Percentiles rank a stretch among this genome's conserved stretches.
Evolutionary conservation across 768 basidiomycete genomes (phyloP).

Genomic region (Pisolithus tinctorius): DNA sequence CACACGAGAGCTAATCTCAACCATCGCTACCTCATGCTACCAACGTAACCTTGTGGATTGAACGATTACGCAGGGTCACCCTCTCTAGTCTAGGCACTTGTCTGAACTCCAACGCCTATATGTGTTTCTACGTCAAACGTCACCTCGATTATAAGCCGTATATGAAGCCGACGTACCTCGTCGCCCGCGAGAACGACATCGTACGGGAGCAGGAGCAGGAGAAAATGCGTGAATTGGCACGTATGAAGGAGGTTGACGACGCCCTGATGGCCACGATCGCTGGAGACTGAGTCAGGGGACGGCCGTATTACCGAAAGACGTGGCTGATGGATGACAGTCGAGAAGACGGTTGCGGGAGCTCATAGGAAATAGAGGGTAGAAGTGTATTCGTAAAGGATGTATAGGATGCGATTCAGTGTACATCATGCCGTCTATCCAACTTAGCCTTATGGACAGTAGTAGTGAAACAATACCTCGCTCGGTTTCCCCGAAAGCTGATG

Average conservation of each 20-base stretch:
- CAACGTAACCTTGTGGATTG: too few species aligned
- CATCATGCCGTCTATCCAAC: slow-evolving; percentile 2
- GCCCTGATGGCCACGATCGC: slow-evolving; percentile 46
- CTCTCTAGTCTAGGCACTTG: slow-evolving; percentile 62
- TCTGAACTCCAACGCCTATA: slow-evolving; percentile 74
- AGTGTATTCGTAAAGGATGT: not conserved
- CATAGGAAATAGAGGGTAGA: too few species aligned
- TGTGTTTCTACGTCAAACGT: slow-evolving; percentile 94
- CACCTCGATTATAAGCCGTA: slow-evolving; percentile 78
- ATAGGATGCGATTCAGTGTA: slow-evolving; percentile 1
- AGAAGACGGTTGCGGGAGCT: too few species aligned
- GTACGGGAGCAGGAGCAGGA: slow-evolving; percentile 54
- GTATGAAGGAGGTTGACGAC: slow-evolving; percentile 59
- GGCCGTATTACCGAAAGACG: too few species aligned
- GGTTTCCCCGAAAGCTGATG: not conserved
- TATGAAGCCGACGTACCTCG: slow-evolving; percentile 60
- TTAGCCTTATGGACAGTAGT: not conserved
- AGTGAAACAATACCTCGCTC: slow-evolving; percentile 5
- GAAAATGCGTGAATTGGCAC: slow-evolving; percentile 44
- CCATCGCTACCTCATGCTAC: too few species aligned
- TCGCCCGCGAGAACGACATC: slow-evolving; percentile 59
- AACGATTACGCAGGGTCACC: slow-evolving; percentile 47
- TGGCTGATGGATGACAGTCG: too few species aligned
- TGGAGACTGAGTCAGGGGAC: slow-evolving; percentile 9
- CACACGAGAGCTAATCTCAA: too few species aligned